phyloP scores from a whole-genome alignment of 129 eudicot genomes.

The Scalesia atractyloides region DNA sequence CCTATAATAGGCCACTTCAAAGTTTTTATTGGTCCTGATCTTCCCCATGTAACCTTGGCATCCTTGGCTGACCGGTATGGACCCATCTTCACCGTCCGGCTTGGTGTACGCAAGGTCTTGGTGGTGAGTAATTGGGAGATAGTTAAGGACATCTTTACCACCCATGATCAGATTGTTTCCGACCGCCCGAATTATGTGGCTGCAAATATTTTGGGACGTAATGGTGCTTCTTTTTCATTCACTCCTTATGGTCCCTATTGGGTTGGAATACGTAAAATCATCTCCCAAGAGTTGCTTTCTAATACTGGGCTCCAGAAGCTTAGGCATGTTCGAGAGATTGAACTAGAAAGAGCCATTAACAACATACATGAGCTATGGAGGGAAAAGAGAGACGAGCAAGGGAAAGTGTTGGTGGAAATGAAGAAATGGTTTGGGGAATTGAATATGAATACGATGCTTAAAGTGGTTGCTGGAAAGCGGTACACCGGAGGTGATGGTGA shows the following conservation, averaged over 20 bases:
- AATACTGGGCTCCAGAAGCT: constrained; percentile 14
- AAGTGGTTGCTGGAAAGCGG: constrained; percentile 27
- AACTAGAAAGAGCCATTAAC: background rate
- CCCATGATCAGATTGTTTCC: constrained; percentile 21
- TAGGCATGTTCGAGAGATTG: constrained; percentile 10
- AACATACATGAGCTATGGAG: constrained; percentile 17
- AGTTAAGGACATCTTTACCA: constrained; percentile 27
- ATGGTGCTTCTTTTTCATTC: constrained; percentile 15
- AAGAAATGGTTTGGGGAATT: constrained; percentile 34
- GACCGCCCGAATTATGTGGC: constrained; percentile 24
- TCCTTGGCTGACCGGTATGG: constrained; percentile 36
- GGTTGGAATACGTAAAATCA: constrained; percentile 28
- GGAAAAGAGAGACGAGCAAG: background rate
- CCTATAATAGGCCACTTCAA: constrained; percentile 43
- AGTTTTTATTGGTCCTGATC: background rate
- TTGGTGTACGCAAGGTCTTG: constrained; percentile 20
- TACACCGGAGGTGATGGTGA: background rate
- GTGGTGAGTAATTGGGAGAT: constrained; percentile 33
- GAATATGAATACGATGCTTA: constrained; percentile 14
- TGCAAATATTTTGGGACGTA: constrained; percentile 22
- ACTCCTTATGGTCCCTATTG: constrained; percentile 35
- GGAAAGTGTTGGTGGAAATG: constrained; percentile 34
- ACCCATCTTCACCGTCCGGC: constrained; percentile 24
- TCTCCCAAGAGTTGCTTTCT: constrained; percentile 25
- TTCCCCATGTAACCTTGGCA: constrained; percentile 19